Percentiles rank a stretch among this genome's conserved stretches.
phyloP scores from a whole-genome alignment of 1,284 basidiomycete species.

The Amylostereum areolatum region DNA sequence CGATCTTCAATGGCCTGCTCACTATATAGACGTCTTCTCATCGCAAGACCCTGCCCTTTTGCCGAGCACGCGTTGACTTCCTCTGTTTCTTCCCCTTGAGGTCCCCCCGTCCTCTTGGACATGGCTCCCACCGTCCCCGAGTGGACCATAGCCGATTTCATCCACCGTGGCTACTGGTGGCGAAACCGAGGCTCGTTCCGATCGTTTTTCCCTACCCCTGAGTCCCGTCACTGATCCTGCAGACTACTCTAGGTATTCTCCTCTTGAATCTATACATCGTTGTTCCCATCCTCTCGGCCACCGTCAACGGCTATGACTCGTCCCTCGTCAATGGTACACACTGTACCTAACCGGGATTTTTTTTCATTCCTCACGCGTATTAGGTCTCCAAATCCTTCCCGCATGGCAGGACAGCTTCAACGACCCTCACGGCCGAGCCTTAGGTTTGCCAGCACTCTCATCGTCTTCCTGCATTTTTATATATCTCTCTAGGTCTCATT shows the following conservation, averaged over 20 bases:
- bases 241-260: conserved; percentile 41
- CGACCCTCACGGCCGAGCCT: conserved; percentile 41
- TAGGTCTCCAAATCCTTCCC: conserved; percentile 60
- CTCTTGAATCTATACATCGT: conserved; percentile 53
- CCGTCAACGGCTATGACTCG: conserved; percentile 57
- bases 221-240: background rate
- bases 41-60: too few relatives aligned
- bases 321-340: conserved; percentile 55
- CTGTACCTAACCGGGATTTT: too few relatives aligned
- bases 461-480: conserved; percentile 1
- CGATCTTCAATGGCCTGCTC: too few relatives aligned
- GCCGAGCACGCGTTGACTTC: background rate
- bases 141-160: conserved; percentile 52
- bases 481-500: conserved; percentile 41
- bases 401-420: conserved; percentile 52
- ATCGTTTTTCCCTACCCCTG: background rate
- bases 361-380: too few relatives aligned
- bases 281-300: conserved; percentile 53
- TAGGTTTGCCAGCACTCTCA: conserved; percentile 34
- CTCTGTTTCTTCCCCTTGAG: background rate
- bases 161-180: conserved; percentile 58
- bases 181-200: conserved; percentile 42
- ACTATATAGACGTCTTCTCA: too few relatives aligned
- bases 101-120: background rate
- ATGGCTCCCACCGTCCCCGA: conserved; percentile 28